Conservation (phyloP, 805 yeast genomes). For the Yamadazyma tumulicola region DNA sequence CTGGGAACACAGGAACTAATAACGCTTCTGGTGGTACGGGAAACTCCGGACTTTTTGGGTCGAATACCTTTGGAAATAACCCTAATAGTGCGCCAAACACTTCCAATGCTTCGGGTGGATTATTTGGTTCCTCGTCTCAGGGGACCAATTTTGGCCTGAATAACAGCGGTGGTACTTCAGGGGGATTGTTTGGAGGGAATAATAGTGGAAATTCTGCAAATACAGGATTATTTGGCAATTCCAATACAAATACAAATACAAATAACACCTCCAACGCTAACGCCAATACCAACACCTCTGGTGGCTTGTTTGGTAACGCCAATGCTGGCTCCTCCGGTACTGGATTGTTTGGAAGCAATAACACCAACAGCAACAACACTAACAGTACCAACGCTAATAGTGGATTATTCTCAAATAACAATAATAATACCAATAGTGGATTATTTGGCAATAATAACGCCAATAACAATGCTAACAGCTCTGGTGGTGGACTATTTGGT, state of each 20-base stretch:
- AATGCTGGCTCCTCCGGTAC: slow-evolving; percentile 3
- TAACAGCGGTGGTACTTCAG: slow-evolving; percentile 7
- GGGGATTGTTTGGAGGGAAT: slow-evolving; percentile 18
- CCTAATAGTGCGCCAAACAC: slow-evolving; percentile 6
- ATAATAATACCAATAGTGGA: slow-evolving; percentile 12
- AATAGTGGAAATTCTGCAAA: slow-evolving; percentile 2
- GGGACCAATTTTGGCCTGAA: no score
- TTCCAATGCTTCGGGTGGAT: slow-evolving; percentile 5
- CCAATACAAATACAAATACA: slow-evolving; percentile 3
- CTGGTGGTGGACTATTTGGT: slow-evolving; percentile 21
- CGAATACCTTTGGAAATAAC: slow-evolving; percentile 4
- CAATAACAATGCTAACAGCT: slow-evolving; percentile 9
- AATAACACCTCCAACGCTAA: slow-evolving; percentile 5
- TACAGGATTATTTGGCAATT: slow-evolving; percentile 4
- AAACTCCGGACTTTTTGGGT: no score
- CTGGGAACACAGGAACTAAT: not conserved
- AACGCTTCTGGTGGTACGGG: slow-evolving; percentile 1
- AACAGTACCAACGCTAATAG: slow-evolving; percentile 5
- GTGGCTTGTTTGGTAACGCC: slow-evolving; percentile 23
- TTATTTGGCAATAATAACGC: slow-evolving; percentile 8
- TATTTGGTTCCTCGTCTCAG: slow-evolving; percentile 11
- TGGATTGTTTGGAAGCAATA: slow-evolving; percentile 15
- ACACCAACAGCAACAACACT: slow-evolving; percentile 6
- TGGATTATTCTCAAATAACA: slow-evolving; percentile 15
- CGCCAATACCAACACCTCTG: slow-evolving; percentile 9